Percentiles rank a stretch among this genome's conserved stretches.
Conservation (phyloP, 1,139 yeast genomes). For the Candida frijolesensis region DNA sequence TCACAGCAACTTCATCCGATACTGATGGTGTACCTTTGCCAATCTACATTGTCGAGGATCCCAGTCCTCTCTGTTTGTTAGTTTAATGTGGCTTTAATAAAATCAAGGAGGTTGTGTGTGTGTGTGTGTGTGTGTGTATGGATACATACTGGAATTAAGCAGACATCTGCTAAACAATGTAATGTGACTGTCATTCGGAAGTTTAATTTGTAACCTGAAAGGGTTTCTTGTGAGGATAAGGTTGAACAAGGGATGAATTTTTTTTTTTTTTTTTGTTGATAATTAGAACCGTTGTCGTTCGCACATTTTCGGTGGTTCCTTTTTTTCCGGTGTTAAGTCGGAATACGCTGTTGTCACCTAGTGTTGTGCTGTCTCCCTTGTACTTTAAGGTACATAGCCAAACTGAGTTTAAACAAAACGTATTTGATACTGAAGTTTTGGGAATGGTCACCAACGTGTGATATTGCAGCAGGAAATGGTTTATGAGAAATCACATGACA, state of each 20-base stretch:
- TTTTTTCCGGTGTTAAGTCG: not conserved
- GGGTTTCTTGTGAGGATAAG: not conserved
- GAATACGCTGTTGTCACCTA: no score
- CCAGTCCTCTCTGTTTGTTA: no score
- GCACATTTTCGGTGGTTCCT: not conserved
- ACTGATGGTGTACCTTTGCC: constrained; percentile 81
- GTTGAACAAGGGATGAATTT: not conserved
- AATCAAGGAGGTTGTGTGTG: not conserved
- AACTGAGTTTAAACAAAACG: no score
- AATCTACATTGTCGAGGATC: constrained; percentile 39
- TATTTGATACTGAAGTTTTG: no score
- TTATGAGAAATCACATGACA: no score
- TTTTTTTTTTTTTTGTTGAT: not conserved
- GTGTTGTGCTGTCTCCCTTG: no score
- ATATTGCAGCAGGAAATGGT: no score
- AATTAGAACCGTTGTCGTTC: not conserved
- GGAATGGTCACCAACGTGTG: no score
- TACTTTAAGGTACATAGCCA: no score
- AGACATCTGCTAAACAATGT: constrained; percentile 78
- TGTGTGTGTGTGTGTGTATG: no score
- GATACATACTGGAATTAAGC: constrained; percentile 61
- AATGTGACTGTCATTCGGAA: constrained; percentile 42
- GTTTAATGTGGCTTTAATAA: not conserved
- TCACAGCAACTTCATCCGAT: constrained; percentile 73
- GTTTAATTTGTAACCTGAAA: not conserved